phyloP scores from a whole-genome alignment of 441 rosid genomes.

The Isatis lusitanica region DNA sequence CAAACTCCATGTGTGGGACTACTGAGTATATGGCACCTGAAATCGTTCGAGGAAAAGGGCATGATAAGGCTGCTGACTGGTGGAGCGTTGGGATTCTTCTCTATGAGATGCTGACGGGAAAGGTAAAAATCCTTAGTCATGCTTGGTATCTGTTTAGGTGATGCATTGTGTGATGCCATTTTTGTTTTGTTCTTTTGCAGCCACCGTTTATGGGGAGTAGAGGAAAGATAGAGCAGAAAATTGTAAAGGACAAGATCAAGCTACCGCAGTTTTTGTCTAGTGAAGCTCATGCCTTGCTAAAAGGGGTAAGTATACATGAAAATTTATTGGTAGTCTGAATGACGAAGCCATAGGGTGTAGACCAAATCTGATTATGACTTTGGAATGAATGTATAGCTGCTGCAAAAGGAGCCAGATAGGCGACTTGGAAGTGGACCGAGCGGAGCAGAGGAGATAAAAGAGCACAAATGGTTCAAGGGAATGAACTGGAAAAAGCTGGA shows the following conservation, averaged over 20 bases:
- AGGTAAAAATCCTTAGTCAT: conserved; percentile 46
- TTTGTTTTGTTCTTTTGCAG: conserved; percentile 27
- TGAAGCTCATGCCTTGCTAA: conserved; percentile 64
- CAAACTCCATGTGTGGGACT: conserved; percentile 93
- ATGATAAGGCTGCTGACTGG: conserved; percentile 96
- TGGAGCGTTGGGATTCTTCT: conserved; percentile 93
- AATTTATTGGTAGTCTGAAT: not conserved
- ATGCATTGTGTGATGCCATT: not conserved
- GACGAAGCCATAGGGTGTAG: not conserved
- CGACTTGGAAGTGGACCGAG: conserved; percentile 54
- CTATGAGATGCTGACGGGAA: conserved; percentile 92
- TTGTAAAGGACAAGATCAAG: conserved; percentile 65
- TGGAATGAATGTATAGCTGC: conserved; percentile 29
- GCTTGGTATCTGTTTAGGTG: not conserved
- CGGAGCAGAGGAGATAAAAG: conserved; percentile 49
- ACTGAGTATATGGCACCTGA: conserved; percentile 96
- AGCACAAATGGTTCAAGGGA: conserved; percentile 57
- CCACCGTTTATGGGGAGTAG: conserved; percentile 64
- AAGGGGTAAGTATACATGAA: conserved; percentile 47
- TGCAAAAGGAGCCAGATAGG: conserved; percentile 38
- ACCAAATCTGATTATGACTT: not conserved
- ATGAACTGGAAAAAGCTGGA: conserved; percentile 67
- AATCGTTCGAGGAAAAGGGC: conserved; percentile 82
- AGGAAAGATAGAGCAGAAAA: conserved; percentile 57
- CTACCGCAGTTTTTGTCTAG: conserved; percentile 54